phyloP scores from a whole-genome alignment of 176 grass and related monocot species.

The Chrysopogon serrulatus region DNA sequence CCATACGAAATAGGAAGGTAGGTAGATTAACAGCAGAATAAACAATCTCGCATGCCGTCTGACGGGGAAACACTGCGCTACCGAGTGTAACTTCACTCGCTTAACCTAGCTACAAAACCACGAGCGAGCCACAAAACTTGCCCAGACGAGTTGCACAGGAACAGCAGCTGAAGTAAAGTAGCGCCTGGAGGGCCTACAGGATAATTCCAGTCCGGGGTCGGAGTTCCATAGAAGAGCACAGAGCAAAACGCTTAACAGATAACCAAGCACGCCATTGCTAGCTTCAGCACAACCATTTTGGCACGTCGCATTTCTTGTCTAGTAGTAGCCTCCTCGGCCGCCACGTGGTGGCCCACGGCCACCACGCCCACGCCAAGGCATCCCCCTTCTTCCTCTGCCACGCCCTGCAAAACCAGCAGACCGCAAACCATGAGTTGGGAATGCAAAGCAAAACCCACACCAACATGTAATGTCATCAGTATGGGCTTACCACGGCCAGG shows the following conservation, averaged over 20 bases:
- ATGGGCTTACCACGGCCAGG: slow-evolving; percentile 36
- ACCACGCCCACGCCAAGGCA: slow-evolving; percentile 27
- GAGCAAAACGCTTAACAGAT: slow-evolving; percentile 12
- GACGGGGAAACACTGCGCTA: background rate
- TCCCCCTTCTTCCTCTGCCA: slow-evolving; percentile 37
- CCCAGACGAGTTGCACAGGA: slow-evolving; percentile 10
- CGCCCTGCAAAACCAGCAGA: slow-evolving; percentile 18
- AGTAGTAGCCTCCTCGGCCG: slow-evolving; percentile 15
- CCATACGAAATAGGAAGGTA: background rate
- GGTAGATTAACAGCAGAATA: background rate
- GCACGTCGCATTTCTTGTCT: background rate
- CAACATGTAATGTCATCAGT: background rate
- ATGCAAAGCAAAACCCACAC: background rate
- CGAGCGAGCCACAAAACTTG: slow-evolving; percentile 34
- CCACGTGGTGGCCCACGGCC: background rate
- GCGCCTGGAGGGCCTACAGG: background rate
- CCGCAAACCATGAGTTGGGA: background rate
- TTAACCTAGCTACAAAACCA: slow-evolving; percentile 43
- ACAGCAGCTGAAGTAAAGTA: slow-evolving; percentile 1
- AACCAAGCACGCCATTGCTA: slow-evolving; percentile 16
- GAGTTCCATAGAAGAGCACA: background rate
- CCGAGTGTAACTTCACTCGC: slow-evolving; percentile 12
- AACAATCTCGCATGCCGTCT: background rate
- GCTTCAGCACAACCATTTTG: background rate
- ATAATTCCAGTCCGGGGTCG: background rate